A percentile compares a stretch with the other conserved stretches of the same genome.
phyloP scores from a whole-genome alignment of 148 eudicot species.

The Tetragonia tetragonoides region DNA sequence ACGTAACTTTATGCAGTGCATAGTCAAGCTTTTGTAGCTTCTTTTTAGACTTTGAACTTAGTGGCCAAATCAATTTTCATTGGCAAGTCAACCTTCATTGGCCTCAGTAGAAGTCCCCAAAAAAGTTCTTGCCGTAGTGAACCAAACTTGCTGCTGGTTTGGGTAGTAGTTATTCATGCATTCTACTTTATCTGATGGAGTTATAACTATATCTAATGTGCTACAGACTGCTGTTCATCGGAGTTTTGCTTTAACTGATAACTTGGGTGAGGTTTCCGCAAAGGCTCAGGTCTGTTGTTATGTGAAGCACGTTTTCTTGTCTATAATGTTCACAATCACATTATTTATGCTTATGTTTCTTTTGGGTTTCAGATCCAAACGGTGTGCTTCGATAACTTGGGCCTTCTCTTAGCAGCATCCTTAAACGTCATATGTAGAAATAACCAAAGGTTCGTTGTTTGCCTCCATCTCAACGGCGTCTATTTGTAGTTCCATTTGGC shows the following conservation, averaged over 20 bases:
- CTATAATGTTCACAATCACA: neutral
- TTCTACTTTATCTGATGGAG: neutral
- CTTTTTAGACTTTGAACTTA: neutral
- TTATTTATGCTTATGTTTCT: slow-evolving; percentile 21
- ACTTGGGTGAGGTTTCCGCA: slow-evolving; percentile 97
- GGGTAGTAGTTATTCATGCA: neutral
- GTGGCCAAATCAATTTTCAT: neutral
- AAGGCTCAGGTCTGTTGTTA: slow-evolving; percentile 66
- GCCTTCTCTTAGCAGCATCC: slow-evolving; percentile 83
- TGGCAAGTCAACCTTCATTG: neutral
- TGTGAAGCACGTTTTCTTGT: slow-evolving; percentile 5
- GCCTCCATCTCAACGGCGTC: slow-evolving; percentile 7
- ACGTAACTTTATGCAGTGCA: neutral
- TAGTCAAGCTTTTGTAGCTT: neutral
- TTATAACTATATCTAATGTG: slow-evolving; percentile 13
- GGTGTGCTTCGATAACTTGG: slow-evolving; percentile 91
- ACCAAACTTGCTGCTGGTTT: neutral
- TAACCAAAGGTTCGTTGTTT: slow-evolving; percentile 55
- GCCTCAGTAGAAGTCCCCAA: neutral
- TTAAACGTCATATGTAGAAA: slow-evolving; percentile 61
- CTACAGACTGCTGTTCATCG: slow-evolving; percentile 87
- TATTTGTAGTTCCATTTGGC: neutral
- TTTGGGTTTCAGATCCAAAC: slow-evolving; percentile 78
- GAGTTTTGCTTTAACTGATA: slow-evolving; percentile 90
- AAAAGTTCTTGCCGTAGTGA: neutral